Base-by-base conservation (phyloP, 1,284 basidiomycete genomes). In the Trametes pubescens region DNA sequence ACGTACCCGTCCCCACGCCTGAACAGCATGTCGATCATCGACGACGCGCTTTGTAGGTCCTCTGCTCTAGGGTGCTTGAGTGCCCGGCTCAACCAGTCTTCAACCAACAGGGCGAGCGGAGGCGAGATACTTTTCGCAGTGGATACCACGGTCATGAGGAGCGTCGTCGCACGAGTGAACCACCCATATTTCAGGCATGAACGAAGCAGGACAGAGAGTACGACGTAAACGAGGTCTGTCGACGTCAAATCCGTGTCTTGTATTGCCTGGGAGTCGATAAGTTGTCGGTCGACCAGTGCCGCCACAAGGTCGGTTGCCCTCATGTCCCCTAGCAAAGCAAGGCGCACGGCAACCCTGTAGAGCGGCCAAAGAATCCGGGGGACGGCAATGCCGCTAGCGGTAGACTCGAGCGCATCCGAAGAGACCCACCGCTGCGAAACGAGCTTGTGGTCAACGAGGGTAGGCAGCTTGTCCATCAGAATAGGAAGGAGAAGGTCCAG, bases 151-250 rank as follows among this genome's bases (percentile, higher is more conserved):
- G 57, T 37, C 21, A 65, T 26, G 29, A 85, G 71, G 40, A 85
- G 72, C 14, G 67, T 68, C 9, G 76, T 72, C 0, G 83, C 83
- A 43, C 80, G 74, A 35, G 70, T 62, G 53, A 77, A 72, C 82
- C 82, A 86, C 40, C 80, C 76, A 81, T 84, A 86, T 66, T 82
- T 76, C 32, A 85, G 66, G 62, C 82, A 82, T 8, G 86, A 78
- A 44, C 80, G 80, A 16, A 82, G 76, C 24, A 86, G 67, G 1
- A 82, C 78, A 14, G 81, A 77, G 18, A 77, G 75, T 16, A 87
- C 74, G 57, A 87, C 80, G 35, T 79, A 75, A 18, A 73, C 69
- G 49, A 84, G 79, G 66, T 84, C 68, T 4, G 75, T 16, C 73
- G 74, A 29, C 74, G 70, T 14, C 72, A 76, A 57, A 16, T 77